Conservation (phyloP, 768 basidiomycete genomes). For the Lactifluus echinatus region DNA sequence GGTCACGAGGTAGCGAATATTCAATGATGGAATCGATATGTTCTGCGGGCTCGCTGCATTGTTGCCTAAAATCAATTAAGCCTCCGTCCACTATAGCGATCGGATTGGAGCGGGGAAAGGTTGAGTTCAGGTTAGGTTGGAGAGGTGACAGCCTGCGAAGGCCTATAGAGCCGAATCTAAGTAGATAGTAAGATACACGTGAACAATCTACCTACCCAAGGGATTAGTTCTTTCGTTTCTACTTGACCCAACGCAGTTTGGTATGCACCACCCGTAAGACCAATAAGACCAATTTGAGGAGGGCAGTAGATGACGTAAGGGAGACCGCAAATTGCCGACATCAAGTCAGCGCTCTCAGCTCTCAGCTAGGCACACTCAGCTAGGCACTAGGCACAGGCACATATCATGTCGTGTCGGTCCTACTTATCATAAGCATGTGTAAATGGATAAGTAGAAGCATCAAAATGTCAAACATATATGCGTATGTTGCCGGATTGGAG, state of each 20-base stretch:
- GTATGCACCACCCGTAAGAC: not conserved
- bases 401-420: no score
- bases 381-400: no score
- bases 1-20: not conserved
- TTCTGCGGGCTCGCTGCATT: not conserved
- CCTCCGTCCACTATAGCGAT: not conserved
- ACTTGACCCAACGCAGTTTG: not conserved
- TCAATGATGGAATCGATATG: slow-evolving; percentile 3
- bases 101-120: not conserved
- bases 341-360: no score
- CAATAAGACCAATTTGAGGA: no score
- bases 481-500: not conserved
- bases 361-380: no score
- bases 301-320: no score
- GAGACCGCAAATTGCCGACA: slow-evolving; percentile 4
- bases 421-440: no score
- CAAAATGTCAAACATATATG: not conserved
- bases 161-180: not conserved
- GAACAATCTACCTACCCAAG: slow-evolving; percentile 3
- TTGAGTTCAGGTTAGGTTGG: not conserved
- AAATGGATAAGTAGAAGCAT: not conserved
- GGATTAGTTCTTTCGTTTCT: not conserved
- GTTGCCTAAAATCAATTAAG: slow-evolving; percentile 4
- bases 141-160: slow-evolving; percentile 1
- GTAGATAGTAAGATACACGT: not conserved